phyloP scores from a whole-genome alignment of 352 stramenopile genomes.

The Globisporangium spiculum region DNA sequence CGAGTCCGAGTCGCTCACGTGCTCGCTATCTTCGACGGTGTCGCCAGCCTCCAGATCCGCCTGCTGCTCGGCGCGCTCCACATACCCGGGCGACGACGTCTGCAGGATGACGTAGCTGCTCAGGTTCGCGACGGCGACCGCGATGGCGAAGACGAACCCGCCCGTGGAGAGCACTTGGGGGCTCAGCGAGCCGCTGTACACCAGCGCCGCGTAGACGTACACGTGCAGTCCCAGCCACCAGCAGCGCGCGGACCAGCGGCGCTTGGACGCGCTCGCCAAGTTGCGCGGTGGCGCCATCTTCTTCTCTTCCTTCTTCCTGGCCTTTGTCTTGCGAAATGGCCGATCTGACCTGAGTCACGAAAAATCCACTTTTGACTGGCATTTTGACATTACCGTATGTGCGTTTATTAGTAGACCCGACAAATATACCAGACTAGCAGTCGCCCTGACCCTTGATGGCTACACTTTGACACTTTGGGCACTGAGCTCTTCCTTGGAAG shows the following conservation, averaged over 20 bases:
- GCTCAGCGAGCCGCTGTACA: slow-evolving; percentile 34
- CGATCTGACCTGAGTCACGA: background rate
- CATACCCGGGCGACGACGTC: slow-evolving; percentile 57
- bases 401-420: background rate
- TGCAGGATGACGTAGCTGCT: slow-evolving; percentile 54
- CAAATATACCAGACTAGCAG: background rate
- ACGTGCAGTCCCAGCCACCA: slow-evolving; percentile 72
- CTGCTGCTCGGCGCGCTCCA: slow-evolving; percentile 15
- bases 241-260: slow-evolving; percentile 58
- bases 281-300: slow-evolving; percentile 6
- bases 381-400: background rate
- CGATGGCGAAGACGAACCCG: slow-evolving; percentile 38
- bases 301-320: background rate
- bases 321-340: background rate
- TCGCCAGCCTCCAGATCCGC: slow-evolving; percentile 23
- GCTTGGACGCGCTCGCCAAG: slow-evolving; percentile 27
- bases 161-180: slow-evolving; percentile 28
- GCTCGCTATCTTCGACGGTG: slow-evolving; percentile 10
- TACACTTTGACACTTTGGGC: background rate
- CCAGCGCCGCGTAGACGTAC: slow-evolving; percentile 50
- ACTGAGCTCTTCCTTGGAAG: background rate
- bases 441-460: background rate
- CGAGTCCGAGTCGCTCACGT: slow-evolving; percentile 34
- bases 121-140: slow-evolving; percentile 39
- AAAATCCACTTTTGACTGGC: background rate